Evolutionary conservation across 2,329 filamentous ascomycete genomes (phyloP).

Genomic region (Diaporthe citrichinensis): DNA sequence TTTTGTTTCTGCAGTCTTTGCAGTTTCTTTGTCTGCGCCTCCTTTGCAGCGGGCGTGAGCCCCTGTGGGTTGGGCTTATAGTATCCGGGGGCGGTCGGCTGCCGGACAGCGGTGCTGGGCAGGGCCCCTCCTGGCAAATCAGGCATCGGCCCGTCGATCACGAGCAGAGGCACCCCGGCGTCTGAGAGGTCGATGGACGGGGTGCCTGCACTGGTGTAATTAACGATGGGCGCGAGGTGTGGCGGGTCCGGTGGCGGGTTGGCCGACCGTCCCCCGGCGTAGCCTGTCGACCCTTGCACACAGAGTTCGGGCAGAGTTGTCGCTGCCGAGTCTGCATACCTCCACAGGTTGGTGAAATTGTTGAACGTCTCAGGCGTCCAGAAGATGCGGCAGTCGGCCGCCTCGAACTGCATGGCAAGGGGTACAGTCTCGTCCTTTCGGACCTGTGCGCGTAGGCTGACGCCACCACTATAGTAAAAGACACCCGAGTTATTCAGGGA

Average conservation of each 20-base stretch:
- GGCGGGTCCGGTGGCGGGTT: not conserved
- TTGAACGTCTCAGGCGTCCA: conserved; percentile 68
- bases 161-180: too few species aligned
- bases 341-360: conserved; percentile 67
- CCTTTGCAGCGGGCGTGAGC: too few species aligned
- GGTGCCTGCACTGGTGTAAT: too few species aligned
- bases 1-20: too few species aligned
- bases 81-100: too few species aligned
- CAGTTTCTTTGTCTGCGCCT: too few species aligned
- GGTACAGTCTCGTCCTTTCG: conserved; percentile 51
- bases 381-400: conserved; percentile 73
- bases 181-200: too few species aligned
- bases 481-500: conserved; percentile 37
- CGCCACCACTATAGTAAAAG: conserved; percentile 39
- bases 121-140: too few species aligned
- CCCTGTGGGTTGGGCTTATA: too few species aligned
- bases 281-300: not conserved
- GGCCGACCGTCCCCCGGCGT: not conserved
- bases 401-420: conserved; percentile 73
- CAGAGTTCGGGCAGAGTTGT: not conserved
- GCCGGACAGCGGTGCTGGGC: too few species aligned
- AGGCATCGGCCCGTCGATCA: too few species aligned
- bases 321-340: conserved; percentile 11
- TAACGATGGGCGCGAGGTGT: too few species aligned
- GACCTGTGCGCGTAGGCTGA: conserved; percentile 48